phyloP scores from a whole-genome alignment of 73 alveolate species.

The Paramecium primaurelia region DNA sequence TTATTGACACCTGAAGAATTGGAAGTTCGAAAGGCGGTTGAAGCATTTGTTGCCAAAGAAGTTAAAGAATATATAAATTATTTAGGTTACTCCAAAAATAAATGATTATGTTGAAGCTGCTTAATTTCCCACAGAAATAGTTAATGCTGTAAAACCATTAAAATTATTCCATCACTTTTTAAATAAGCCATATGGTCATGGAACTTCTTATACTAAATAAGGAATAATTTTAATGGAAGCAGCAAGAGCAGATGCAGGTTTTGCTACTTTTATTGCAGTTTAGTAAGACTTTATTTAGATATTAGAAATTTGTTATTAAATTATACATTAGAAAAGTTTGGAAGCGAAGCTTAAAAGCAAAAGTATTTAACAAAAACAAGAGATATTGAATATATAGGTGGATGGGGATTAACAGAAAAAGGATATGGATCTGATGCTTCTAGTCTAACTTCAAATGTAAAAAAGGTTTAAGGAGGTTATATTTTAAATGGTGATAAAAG shows the following conservation, averaged over 20 bases:
- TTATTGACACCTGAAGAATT: not conserved
- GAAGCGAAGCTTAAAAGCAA: conserved; percentile 16
- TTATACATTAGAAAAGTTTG: conserved; percentile 42
- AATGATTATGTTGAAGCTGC: conserved; percentile 57
- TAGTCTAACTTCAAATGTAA: conserved; percentile 65
- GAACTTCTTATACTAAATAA: conserved; percentile 36
- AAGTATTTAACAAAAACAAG: conserved; percentile 30
- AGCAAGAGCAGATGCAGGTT: conserved; percentile 57
- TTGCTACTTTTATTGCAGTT: conserved; percentile 37
- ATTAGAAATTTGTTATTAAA: not conserved
- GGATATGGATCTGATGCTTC: conserved; percentile 81
- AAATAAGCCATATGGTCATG: conserved; percentile 7
- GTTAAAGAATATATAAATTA: not conserved
- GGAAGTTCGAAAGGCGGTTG: not conserved
- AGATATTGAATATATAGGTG: conserved; percentile 47
- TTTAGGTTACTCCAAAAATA: conserved; percentile 15
- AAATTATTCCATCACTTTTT: not conserved
- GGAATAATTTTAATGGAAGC: conserved; percentile 41
- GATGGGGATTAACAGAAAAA: conserved; percentile 81
- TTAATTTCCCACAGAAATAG: conserved; percentile 44
- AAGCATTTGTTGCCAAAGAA: not conserved
- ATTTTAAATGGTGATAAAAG: conserved; percentile 72
- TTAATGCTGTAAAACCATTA: not conserved
- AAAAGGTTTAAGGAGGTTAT: conserved; percentile 78
- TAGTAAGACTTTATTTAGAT: not conserved